Percentiles rank a stretch among this genome's conserved stretches.
Conservation (phyloP, 2,329 filamentous ascomycete genomes). For the Trichoderma guizhouense region DNA sequence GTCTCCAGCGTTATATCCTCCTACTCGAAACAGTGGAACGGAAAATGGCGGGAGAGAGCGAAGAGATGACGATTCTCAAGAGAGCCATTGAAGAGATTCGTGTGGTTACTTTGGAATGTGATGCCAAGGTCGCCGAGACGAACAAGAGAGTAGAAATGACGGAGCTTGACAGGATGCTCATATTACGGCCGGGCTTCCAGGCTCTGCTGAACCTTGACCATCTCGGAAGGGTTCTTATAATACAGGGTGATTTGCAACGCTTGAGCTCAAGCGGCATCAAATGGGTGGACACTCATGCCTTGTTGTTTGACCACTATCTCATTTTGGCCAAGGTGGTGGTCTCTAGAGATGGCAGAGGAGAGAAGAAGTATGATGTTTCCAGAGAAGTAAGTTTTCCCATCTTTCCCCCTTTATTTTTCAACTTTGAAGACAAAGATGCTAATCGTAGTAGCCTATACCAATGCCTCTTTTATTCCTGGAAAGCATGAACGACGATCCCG, state of each 20-base stretch:
- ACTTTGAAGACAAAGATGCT: slow-evolving; percentile 21
- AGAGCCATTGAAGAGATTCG: slow-evolving; percentile 91
- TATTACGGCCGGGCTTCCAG: slow-evolving; percentile 83
- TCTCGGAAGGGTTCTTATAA: slow-evolving; percentile 85
- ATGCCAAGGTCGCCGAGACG: slow-evolving; percentile 88
- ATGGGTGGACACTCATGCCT: slow-evolving; percentile 89
- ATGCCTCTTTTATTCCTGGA: slow-evolving; percentile 95
- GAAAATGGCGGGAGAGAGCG: slow-evolving; percentile 77
- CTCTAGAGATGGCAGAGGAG: slow-evolving; percentile 64
- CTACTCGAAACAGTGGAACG: slow-evolving; percentile 79
- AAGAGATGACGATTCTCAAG: slow-evolving; percentile 81
- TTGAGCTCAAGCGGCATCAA: slow-evolving; percentile 85
- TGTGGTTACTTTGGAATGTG: slow-evolving; percentile 82
- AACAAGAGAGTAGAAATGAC: slow-evolving; percentile 84
- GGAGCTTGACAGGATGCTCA: slow-evolving; percentile 78
- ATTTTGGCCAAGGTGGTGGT: slow-evolving; percentile 80
- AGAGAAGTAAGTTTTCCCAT: slow-evolving; percentile 60
- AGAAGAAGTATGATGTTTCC: slow-evolving; percentile 90
- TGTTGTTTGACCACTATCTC: slow-evolving; percentile 95
- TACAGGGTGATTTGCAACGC: slow-evolving; percentile 83
- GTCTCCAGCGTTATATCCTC: slow-evolving; percentile 85
- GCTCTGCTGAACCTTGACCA: slow-evolving; percentile 89
- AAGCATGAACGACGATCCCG: slow-evolving; percentile 85
- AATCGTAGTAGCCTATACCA: slow-evolving; percentile 66
- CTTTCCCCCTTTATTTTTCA: not conserved